These are phyloP conservation scores for Mortierella sp. DNA, from an alignment of 371 early-diverging fungal genomes.

Conservation along the genomic window DNA sequence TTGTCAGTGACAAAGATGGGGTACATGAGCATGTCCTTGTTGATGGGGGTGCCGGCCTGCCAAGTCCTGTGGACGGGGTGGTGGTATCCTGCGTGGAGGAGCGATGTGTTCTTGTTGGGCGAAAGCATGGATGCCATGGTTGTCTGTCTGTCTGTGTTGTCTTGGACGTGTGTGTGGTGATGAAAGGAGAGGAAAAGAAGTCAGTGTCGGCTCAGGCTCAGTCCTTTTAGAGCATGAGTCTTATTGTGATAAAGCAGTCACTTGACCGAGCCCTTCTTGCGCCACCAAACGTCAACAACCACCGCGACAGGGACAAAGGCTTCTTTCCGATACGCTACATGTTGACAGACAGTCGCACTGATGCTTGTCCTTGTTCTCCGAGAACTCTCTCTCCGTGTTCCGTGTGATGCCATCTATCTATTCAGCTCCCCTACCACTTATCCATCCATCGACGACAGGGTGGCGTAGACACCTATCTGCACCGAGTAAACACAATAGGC, in stretches of 20 bases:
- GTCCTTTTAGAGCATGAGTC: background rate
- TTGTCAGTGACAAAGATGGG: constrained; percentile 95
- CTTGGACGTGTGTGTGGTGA: background rate
- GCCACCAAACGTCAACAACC: no score
- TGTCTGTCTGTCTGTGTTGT: background rate
- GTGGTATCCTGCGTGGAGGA: constrained; percentile 93
- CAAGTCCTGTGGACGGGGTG: constrained; percentile 86
- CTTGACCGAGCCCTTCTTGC: background rate
- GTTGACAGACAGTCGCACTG: background rate
- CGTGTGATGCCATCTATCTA: background rate
- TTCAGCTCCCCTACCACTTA: background rate
- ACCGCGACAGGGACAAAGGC: background rate
- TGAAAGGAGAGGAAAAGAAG: background rate
- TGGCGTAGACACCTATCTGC: background rate
- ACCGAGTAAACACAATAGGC: background rate
- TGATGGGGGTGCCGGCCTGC: constrained; percentile 80
- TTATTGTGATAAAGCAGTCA: background rate
- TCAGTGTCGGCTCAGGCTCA: background rate
- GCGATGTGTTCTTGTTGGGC: constrained; percentile 63
- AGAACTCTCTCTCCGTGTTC: no score
- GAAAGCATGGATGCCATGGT: constrained; percentile 34
- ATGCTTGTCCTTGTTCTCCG: background rate
- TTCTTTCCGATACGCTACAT: background rate
- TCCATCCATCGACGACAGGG: background rate
- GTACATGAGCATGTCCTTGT: constrained; percentile 87